Base-by-base conservation (phyloP, 805 yeast species). In the Ogataea minuta region DNA sequence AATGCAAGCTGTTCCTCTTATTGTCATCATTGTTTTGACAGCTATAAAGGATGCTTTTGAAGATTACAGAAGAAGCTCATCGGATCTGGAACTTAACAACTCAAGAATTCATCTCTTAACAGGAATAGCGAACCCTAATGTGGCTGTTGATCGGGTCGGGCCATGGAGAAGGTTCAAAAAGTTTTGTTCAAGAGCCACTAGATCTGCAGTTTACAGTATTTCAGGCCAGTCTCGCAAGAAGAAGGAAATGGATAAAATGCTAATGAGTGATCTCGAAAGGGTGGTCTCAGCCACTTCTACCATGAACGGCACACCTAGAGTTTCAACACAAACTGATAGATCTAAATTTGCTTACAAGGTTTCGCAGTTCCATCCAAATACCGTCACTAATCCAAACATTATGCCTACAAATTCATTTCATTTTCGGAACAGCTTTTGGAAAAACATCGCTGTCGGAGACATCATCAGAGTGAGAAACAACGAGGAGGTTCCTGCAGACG, bases 401-500 rank as follows among this genome's bases (percentile, higher is more conserved):
- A 49, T 52, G 3, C 57, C 64, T 2, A 43, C 63, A 6, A 63
- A 60, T 23, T 49, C 52, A 4, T 68, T 68, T n/a, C 50, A 51
- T 25, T 60, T 60, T 27, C 43, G 43, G 16, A 54, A 51, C 16
- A 45, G 44, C 11, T 56, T 53, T 41, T 84, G 93, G 93, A 83
- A 83, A 59, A 77, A 75, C 50, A 75, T 84, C 24, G 62, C 66
- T 29, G 89, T 84, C 17, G 95, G 95, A 47, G 90, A 84, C 51
- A 67, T 84, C 34, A 71, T 84, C 17, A 68, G 90, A 52, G 70
- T 84, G 17, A 76, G 81, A 46, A 77, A 78, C 48, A 79, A 84
- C 54, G 93, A 84, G 55, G 91, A 84, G 63, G 72, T 83, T 6
- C 95, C 95, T 1, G 89, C 91, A 2, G 95, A 84, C 61, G 59